Base-by-base conservation (phyloP, 1,284 basidiomycete genomes). In the Fereydounia khargensis region DNA sequence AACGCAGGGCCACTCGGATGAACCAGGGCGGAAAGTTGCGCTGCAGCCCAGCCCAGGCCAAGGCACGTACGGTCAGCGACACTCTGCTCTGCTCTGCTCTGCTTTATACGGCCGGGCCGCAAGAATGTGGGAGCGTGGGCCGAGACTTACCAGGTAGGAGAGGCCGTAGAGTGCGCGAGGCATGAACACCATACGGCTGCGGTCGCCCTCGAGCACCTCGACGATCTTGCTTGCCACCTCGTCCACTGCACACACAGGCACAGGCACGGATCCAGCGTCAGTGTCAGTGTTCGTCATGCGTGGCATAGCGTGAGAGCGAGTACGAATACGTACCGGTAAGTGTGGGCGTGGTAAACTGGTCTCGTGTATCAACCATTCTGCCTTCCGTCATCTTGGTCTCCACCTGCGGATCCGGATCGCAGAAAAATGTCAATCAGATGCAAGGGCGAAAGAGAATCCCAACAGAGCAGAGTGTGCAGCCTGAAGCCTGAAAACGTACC, bases 301-400 rank as follows among this genome's bases (percentile, higher is more conserved):
- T n/a, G n/a, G n/a, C n/a, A n/a, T n/a, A n/a, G n/a, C n/a, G n/a
- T 28, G 10, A 28, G 27, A 28, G 27, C n/a, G 27, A 9, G 27
- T 28, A 28, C n/a, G n/a, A 28, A 28, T 5, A 35, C 33, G 10
- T 16, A 35, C 17, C 53, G 9, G 63, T 66, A 17, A 68, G 37
- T 2, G 63, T 68, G 8, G 65, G 65, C 19, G 58, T 24, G 18
- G 46, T 3, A 41, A 68, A 65, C 32, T 68, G 65, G 42, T 63
- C 52, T 32, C 47, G 28, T 14, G 52, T 54, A 20, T 61, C 62
- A 5, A 46, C 36, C 65, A 68, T 68, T 7, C 63, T 24, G 7
- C 58, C 63, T 17, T 61, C 48, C 30, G 65, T 65, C 65, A 68
- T 68, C 43, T 47, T 52, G 34, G 51, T 42, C 22, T 65, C 57